Evolutionary conservation across 257 asterid genomes (phyloP), one percentile per base, ranked within the genome.

Genomic region (Nicotiana sylvestris): DNA sequence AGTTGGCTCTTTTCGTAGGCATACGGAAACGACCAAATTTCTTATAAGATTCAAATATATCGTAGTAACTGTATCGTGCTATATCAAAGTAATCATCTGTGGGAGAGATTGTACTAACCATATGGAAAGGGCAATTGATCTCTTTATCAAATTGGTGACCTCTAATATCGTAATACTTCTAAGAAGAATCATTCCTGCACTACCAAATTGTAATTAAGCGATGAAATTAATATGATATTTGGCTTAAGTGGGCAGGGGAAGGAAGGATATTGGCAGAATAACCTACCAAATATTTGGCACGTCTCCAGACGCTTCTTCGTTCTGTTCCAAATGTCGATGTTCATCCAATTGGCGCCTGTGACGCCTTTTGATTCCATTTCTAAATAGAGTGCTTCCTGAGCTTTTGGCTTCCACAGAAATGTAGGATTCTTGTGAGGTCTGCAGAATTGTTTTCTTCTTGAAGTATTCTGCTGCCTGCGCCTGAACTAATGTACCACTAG

Each of bases 401-500:
- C 83, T 81, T 79, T 85, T 88, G 33, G 80, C 82, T 84, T 83
- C 89, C 37, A 61, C 81, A 65, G 76, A 60, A 83, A 76, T 43
- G 80, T 76, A 64, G 80, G 87, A 62, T 29, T 78, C 85, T 60
- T 58, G 85, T 64, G 84, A 69, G 80, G 82, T 82, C 86, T 81
- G 84, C 84, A 37, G 85, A 32, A 72, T 88, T 56, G 83, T 68
- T 86, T 86, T 92, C 78, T 72, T 88, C 87, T 88, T 92, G 86
- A 88, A 78, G 88, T 95, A 91, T n/a, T 87, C 87, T 81, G 87
- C 85, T 77, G 97, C 90, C 83, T 89, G 94, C 37, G 90, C 93
- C 88, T 90, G 97, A 87, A 95, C 99, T 93, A 93, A 80, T 46
- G 79, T 87, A 43, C 81, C 62, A 82, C 46, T 69, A 85, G 86